phyloP scores from a whole-genome alignment of 345 rosid species.

The Clausena lansium region DNA sequence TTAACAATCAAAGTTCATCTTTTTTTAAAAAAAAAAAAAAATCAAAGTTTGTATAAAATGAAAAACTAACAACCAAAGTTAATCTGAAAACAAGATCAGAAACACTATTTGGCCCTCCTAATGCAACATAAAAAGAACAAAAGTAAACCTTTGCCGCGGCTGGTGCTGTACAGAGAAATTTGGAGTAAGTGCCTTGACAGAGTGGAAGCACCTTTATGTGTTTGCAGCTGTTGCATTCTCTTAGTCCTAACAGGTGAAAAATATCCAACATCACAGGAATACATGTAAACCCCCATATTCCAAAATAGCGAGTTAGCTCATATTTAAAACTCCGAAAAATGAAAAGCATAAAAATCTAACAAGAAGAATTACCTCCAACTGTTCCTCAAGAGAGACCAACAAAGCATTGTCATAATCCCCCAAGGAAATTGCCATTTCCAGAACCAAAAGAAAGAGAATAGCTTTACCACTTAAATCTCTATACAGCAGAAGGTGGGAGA shows the following conservation, averaged over 20 bases:
- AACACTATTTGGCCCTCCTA: not conserved
- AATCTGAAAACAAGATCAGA: not conserved
- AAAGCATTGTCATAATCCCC: constrained; percentile 1
- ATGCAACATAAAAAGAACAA: not conserved
- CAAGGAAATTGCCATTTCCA: not conserved
- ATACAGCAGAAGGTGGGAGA: not conserved
- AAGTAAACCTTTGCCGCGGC: no score
- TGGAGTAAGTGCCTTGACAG: not conserved
- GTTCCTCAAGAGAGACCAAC: not conserved
- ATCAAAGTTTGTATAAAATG: no score
- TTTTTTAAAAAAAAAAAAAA: no score
- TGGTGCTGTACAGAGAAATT: not conserved
- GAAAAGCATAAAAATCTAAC: no score
- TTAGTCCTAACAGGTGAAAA: not conserved
- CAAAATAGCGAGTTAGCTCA: not conserved
- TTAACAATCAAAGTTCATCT: no score
- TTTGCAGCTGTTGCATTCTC: not conserved
- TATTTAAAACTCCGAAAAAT: not conserved
- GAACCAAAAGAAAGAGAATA: not conserved
- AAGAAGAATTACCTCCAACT: not conserved
- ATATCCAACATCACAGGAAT: not conserved
- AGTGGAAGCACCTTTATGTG: not conserved
- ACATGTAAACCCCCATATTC: not conserved
- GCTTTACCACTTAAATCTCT: not conserved
- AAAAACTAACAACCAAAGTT: not conserved